A percentile compares a stretch with the other conserved stretches of the same genome.
phyloP scores from a whole-genome alignment of 805 yeast species.

The Ogataea zsoltii region DNA sequence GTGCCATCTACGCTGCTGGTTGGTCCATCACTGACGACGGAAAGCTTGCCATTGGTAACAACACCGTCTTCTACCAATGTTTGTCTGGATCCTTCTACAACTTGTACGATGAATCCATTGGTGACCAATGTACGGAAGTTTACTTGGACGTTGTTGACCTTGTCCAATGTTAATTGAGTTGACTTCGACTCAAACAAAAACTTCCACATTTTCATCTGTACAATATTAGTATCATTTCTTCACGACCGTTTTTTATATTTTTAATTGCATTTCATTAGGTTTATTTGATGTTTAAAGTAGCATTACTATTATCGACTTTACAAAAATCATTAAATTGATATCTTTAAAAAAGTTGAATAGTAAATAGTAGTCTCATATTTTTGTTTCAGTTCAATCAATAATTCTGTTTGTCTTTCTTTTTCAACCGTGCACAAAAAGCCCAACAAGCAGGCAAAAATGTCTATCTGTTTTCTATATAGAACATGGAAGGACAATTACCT shows the following conservation, averaged over 20 bases:
- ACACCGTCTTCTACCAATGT: conserved; percentile 53
- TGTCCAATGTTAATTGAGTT: conserved; percentile 33
- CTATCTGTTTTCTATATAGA: too few relatives aligned
- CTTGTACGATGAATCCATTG: conserved; percentile 52
- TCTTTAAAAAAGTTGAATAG: too few relatives aligned
- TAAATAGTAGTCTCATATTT: too few relatives aligned
- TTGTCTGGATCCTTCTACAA: conserved; percentile 58
- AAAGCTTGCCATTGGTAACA: conserved; percentile 52
- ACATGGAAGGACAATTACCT: too few relatives aligned
- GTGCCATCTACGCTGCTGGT: conserved; percentile 54
- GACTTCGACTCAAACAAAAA: neutral
- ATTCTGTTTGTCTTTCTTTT: too few relatives aligned
- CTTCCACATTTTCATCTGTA: conserved; percentile 10
- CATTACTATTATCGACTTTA: too few relatives aligned
- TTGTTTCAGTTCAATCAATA: too few relatives aligned
- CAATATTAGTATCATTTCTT: conserved; percentile 13
- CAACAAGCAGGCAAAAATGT: too few relatives aligned
- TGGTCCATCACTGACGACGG: conserved; percentile 49
- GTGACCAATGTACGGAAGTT: conserved; percentile 48
- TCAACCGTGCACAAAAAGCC: too few relatives aligned
- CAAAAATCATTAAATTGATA: too few relatives aligned
- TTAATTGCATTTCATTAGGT: conserved; percentile 16
- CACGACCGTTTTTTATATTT: conserved; percentile 19
- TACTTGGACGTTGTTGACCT: conserved; percentile 47
- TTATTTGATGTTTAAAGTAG: too few relatives aligned